Percentiles rank a stretch among this genome's conserved stretches.
Evolutionary conservation across 495 filamentous ascomycete genomes (phyloP).

Genomic region (Podospora bellae-mahoneyi): DNA sequence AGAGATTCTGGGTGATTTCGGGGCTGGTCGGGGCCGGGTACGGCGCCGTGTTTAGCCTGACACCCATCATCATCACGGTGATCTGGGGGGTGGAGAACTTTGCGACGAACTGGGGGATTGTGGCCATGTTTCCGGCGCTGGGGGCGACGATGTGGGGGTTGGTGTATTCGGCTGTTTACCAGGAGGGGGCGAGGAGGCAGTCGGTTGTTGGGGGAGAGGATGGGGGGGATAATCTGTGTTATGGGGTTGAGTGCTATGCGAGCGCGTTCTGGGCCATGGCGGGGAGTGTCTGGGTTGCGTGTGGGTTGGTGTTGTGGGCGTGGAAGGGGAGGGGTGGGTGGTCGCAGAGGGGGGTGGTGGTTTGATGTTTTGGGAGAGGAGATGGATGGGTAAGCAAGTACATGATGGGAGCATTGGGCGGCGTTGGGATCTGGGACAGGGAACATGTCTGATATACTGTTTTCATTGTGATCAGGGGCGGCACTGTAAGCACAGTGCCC

Average conservation of each 20-base stretch:
- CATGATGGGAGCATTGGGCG: neutral
- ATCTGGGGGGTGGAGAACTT: slow-evolving; percentile 99
- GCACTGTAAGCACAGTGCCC: neutral
- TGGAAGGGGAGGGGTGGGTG: slow-evolving; percentile 78
- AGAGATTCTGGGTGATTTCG: slow-evolving; percentile 76
- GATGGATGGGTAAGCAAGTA: neutral
- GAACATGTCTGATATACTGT: neutral
- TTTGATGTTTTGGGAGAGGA: slow-evolving; percentile 32
- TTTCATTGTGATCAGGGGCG: neutral
- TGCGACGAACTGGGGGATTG: slow-evolving; percentile 95
- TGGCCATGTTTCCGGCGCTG: slow-evolving; percentile 81
- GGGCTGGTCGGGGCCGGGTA: slow-evolving; percentile 83
- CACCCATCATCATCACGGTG: slow-evolving; percentile 85
- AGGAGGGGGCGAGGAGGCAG: slow-evolving; percentile 51
- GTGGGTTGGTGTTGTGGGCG: slow-evolving; percentile 67
- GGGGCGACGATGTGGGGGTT: slow-evolving; percentile 84
- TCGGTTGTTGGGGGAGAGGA: slow-evolving; percentile 26
- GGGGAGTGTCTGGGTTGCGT: slow-evolving; percentile 70
- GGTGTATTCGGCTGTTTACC: slow-evolving; percentile 78
- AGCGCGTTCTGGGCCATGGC: slow-evolving; percentile 77
- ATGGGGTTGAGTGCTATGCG: slow-evolving; percentile 76
- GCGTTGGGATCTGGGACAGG: neutral
- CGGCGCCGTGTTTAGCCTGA: slow-evolving; percentile 82
- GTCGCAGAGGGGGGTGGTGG: slow-evolving; percentile 72
- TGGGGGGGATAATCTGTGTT: slow-evolving; percentile 55